Evolutionary conservation across 2,329 filamentous ascomycete genomes (phyloP).

Genomic region (Ceratocystis papillata): DNA sequence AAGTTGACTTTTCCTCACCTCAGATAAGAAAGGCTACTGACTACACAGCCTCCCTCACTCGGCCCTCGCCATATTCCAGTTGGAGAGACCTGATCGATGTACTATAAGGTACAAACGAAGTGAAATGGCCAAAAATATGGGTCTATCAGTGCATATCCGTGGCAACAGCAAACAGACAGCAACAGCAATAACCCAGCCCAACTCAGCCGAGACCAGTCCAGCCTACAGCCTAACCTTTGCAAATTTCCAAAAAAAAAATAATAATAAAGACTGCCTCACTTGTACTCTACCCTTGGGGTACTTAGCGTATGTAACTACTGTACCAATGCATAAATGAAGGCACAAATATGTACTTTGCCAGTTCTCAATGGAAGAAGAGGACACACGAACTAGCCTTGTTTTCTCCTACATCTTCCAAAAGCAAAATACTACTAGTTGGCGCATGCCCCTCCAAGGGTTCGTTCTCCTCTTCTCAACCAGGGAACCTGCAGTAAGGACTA

Average conservation of each 20-base stretch:
- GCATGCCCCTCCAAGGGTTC: neutral
- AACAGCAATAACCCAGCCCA: neutral
- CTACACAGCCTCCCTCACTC: neutral
- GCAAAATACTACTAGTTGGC: neutral
- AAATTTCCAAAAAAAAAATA: neutral
- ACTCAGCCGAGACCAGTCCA: neutral
- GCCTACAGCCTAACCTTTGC: neutral
- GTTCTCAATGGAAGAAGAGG: neutral
- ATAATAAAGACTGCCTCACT: neutral
- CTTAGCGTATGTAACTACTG: neutral
- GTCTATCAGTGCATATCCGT: neutral
- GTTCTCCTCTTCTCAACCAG: neutral
- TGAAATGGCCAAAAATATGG: neutral
- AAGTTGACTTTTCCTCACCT: neutral
- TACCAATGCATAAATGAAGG: neutral
- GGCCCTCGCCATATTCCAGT: neutral
- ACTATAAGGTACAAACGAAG: slow-evolving; percentile 1
- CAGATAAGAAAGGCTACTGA: neutral
- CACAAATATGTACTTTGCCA: neutral
- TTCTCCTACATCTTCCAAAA: neutral
- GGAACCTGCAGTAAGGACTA: neutral
- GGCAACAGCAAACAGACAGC: slow-evolving; percentile 6
- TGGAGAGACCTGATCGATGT: neutral
- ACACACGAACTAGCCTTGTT: neutral
- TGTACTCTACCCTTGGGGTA: neutral